A percentile compares a stretch with the other conserved stretches of the same genome.
Evolutionary conservation across 75 land plant species (phyloP).

Genomic region (Ceratopteris richardii): DNA sequence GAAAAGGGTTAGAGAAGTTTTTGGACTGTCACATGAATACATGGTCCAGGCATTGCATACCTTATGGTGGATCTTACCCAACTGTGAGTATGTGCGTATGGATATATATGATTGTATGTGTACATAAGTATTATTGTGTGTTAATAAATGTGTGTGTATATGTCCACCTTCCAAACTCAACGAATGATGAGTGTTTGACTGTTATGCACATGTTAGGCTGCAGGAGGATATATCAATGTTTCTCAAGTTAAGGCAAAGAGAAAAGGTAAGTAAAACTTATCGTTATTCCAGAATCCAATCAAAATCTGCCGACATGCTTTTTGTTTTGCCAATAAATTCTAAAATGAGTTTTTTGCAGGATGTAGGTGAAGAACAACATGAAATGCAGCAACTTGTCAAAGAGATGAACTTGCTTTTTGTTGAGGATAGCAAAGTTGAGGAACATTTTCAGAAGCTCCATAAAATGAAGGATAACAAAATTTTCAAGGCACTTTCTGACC

Average conservation of each 20-base stretch:
- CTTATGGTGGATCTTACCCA: too few relatives aligned
- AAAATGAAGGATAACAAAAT: slow-evolving; percentile 71
- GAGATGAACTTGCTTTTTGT: slow-evolving; percentile 57
- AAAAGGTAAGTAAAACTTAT: slow-evolving; percentile 41
- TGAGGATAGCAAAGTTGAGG: slow-evolving; percentile 66
- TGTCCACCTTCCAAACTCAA: too few relatives aligned
- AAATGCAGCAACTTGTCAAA: slow-evolving; percentile 30
- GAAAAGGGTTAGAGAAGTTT: too few relatives aligned
- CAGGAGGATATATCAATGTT: slow-evolving; percentile 65
- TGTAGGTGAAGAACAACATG: slow-evolving; percentile 45
- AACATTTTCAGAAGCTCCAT: slow-evolving; percentile 60
- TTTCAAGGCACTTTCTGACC: slow-evolving; percentile 33
- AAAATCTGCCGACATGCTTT: neutral
- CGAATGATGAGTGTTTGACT: too few relatives aligned
- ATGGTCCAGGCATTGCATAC: too few relatives aligned
- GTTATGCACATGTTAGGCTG: slow-evolving; percentile 46
- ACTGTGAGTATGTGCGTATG: too few relatives aligned
- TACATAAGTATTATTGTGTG: too few relatives aligned
- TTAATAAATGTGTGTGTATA: too few relatives aligned
- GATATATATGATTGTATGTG: too few relatives aligned
- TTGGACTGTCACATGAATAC: too few relatives aligned
- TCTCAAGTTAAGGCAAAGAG: slow-evolving; percentile 37
- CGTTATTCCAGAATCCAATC: neutral
- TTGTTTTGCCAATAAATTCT: too few relatives aligned
- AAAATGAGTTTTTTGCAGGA: slow-evolving; percentile 5